phyloP scores from a whole-genome alignment of 768 basidiomycete genomes.

The Psilocybe tampanensis region DNA sequence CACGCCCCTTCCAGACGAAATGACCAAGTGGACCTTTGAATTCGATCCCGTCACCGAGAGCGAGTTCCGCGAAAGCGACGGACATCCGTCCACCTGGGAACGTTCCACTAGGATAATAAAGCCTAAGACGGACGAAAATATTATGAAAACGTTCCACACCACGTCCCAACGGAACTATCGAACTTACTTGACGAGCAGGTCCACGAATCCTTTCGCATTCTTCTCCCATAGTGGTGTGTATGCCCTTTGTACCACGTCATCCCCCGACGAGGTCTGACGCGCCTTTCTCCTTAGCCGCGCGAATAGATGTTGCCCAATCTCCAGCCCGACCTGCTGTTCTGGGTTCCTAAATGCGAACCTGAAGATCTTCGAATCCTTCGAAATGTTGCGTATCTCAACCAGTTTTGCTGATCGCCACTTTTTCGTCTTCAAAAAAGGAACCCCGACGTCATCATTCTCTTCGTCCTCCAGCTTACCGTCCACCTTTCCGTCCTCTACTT shows the following conservation, averaged over 20 bases:
- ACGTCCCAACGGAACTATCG: not conserved
- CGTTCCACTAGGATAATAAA: slow-evolving; percentile 41
- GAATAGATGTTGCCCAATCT: slow-evolving; percentile 63
- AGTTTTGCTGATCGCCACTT: slow-evolving; percentile 52
- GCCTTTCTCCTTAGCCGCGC: slow-evolving; percentile 45
- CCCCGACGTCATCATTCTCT: slow-evolving; percentile 7
- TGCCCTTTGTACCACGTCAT: slow-evolving; percentile 54
- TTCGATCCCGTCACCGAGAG: slow-evolving; percentile 51
- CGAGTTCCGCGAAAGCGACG: slow-evolving; percentile 43
- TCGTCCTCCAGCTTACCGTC: not conserved
- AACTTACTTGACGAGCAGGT: slow-evolving; percentile 54
- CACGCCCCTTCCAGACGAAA: slow-evolving; percentile 52
- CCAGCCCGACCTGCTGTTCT: slow-evolving; percentile 51
- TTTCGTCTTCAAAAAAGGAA: slow-evolving; percentile 40
- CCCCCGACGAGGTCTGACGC: slow-evolving; percentile 15
- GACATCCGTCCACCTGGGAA: slow-evolving; percentile 59
- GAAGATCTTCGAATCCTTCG: slow-evolving; percentile 52
- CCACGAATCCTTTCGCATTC: slow-evolving; percentile 46
- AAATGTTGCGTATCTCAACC: slow-evolving; percentile 36
- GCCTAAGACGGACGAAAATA: slow-evolving; percentile 24
- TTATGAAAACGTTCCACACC: not conserved
- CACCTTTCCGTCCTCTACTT: not conserved
- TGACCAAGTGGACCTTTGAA: slow-evolving; percentile 63
- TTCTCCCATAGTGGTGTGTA: slow-evolving; percentile 59
- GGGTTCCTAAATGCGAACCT: slow-evolving; percentile 45